A percentile compares a stretch with the other conserved stretches of the same genome.
These are phyloP conservation scores for Botrytis sinoallii DNA, from an alignment of 2,329 filamentous ascomycete genomes.

Conservation along the genomic window DNA sequence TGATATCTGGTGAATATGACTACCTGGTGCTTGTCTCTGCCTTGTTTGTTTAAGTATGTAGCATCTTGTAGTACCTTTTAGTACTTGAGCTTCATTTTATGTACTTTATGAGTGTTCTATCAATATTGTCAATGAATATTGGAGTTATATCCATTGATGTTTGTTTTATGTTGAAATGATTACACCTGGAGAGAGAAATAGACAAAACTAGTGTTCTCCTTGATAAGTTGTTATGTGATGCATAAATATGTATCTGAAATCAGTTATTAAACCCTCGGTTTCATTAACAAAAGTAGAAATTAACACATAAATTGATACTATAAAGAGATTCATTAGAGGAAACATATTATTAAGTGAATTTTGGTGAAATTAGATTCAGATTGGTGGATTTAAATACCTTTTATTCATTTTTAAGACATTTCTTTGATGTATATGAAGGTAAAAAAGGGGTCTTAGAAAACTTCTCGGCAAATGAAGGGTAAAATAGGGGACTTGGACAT, in stretches of 20 bases:
- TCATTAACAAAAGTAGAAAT: background rate
- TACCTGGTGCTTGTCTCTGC: background rate
- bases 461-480: background rate
- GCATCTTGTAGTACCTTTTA: background rate
- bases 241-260: background rate
- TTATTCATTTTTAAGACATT: background rate
- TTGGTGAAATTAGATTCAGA: background rate
- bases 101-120: background rate
- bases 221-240: background rate
- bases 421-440: background rate
- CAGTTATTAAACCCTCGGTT: accelerated
- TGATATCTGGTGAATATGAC: background rate
- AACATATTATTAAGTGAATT: background rate
- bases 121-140: background rate
- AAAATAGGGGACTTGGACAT: background rate
- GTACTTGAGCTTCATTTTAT: background rate
- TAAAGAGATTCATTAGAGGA: background rate
- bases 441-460: background rate
- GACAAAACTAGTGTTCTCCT: background rate
- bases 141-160: background rate
- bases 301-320: background rate
- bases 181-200: background rate
- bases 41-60: background rate
- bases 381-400: background rate
- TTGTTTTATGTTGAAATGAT: background rate